phyloP scores from a whole-genome alignment of 352 stramenopile genomes.

The Globisporangium sylvaticum region DNA sequence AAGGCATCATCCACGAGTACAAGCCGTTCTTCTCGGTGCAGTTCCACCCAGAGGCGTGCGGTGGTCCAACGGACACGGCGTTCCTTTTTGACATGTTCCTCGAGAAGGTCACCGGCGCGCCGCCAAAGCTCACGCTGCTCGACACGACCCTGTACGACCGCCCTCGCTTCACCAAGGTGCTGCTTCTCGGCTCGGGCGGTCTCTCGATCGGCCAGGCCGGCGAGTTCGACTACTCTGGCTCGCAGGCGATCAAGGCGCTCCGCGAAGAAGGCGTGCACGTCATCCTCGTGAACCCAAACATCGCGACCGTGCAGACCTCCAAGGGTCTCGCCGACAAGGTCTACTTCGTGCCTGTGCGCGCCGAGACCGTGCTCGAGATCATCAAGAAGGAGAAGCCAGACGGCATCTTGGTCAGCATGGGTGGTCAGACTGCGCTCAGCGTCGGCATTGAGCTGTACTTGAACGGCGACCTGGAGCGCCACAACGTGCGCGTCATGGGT shows the following conservation, averaged over 20 bases:
- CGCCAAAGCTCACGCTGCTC: conserved; percentile 77
- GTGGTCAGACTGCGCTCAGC: conserved; percentile 94
- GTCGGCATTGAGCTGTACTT: conserved; percentile 96
- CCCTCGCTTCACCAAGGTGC: conserved; percentile 91
- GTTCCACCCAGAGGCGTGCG: conserved; percentile 97
- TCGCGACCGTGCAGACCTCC: conserved; percentile 98
- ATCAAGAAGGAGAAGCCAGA: conserved; percentile 78
- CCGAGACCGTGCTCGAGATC: conserved; percentile 85
- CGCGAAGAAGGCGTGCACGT: conserved; percentile 98
- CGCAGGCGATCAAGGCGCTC: conserved; percentile 97
- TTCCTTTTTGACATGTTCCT: conserved; percentile 99
- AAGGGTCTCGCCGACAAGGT: conserved; percentile 93
- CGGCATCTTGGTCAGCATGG: conserved; percentile 94
- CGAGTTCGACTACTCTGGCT: conserved; percentile 98
- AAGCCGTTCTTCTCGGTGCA: conserved; percentile 99
- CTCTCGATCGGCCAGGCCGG: conserved; percentile 98
- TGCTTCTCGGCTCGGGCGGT: conserved; percentile 96
- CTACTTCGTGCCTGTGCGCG: conserved; percentile 97
- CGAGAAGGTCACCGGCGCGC: conserved; percentile 71
- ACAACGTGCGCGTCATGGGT: conserved; percentile 85
- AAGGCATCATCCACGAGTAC: conserved; percentile 96
- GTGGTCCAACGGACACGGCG: conserved; percentile 94
- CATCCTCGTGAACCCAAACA: conserved; percentile 99
- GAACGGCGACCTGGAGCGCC: conserved; percentile 88
- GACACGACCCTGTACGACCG: conserved; percentile 74